Base-by-base conservation (phyloP, 345 rosid genomes). In the Kernera saxatilis region DNA sequence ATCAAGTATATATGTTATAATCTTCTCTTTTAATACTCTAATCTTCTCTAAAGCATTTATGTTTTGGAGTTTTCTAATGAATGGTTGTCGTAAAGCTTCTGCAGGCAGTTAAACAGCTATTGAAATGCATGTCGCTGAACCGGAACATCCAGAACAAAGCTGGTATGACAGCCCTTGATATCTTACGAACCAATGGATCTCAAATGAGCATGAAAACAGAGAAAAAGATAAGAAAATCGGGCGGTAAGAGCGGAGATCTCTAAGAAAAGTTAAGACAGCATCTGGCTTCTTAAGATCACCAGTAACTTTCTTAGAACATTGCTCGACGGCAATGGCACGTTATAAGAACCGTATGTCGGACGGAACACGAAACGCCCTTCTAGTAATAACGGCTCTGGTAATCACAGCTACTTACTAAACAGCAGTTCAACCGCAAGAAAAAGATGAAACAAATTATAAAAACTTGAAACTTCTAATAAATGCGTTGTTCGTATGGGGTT, bases 321-420 rank as follows among this genome's bases (percentile, higher is more conserved):
- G 40, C 58, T 18, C 11, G 1, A 70, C 51, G 22, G 2, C 8
- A 8, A 3, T 70, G 40, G 22, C 12, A 19, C 67, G 67, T 8
- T 37, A 26, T 4, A 39, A 33, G 32, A 60, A 25, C 13, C 2
- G 5, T 2, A 25, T 63, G 29, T 6, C 81, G 18, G 39, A 68
- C 3, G 64, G 69, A 21, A 26, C 17, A n/a, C 63, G 77, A 7
- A 77, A 54, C 27, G 15, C 64, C 1, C 45, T 82, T 43, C 74
- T 82, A 9, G 81, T 80, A 18, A 75, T 71, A 22, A 23, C 78
- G 2, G 55, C 72, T 19, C 18, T 80, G 43, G 71, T 77, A 6
- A 72, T 72, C 56, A 17, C 61, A 35, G 36, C 77, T 55, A 73
- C 70, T 64, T 73, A 35, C 35, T 17, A 43, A 23, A 25, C 57